Conservation (phyloP, 805 yeast genomes). For the Metschnikowia lochheadii region DNA sequence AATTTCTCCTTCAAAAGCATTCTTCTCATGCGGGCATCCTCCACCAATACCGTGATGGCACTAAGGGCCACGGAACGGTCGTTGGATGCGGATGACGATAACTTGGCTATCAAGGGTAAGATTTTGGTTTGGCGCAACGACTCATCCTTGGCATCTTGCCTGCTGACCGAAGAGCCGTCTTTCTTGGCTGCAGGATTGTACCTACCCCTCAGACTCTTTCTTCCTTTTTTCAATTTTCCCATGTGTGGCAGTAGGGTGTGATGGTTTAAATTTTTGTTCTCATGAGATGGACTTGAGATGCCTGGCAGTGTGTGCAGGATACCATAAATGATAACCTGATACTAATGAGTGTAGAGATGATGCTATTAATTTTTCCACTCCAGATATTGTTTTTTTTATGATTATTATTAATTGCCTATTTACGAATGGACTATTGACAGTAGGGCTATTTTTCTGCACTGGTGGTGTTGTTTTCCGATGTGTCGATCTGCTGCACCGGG, state of each 20-base stretch:
- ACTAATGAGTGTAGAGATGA: not conserved
- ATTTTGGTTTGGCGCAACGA: conserved; percentile 51
- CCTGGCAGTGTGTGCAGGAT: not conserved
- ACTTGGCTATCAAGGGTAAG: conserved; percentile 61
- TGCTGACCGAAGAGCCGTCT: conserved; percentile 14
- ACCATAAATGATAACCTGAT: not conserved
- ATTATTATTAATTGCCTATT: too few species aligned
- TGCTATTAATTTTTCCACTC: too few species aligned
- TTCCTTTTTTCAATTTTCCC: conserved; percentile 73
- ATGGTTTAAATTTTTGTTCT: conserved; percentile 3
- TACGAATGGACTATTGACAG: not conserved
- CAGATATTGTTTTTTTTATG: too few species aligned
- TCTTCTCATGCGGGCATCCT: conserved; percentile 60
- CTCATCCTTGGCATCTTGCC: conserved; percentile 40
- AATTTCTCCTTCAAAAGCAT: conserved; percentile 68
- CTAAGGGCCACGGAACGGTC: conserved; percentile 77
- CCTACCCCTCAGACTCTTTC: conserved; percentile 34
- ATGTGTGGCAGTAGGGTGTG: conserved; percentile 26
- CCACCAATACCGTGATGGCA: conserved; percentile 67
- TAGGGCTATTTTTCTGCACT: too few species aligned
- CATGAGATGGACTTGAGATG: conserved; percentile 1
- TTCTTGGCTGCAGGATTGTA: conserved; percentile 31
- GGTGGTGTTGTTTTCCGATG: not conserved
- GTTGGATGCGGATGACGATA: conserved; percentile 58
- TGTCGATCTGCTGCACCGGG: not conserved